A percentile compares a stretch with the other conserved stretches of the same genome.
Conservation (phyloP, 768 basidiomycete genomes). For the Leccinum aurantiacum region DNA sequence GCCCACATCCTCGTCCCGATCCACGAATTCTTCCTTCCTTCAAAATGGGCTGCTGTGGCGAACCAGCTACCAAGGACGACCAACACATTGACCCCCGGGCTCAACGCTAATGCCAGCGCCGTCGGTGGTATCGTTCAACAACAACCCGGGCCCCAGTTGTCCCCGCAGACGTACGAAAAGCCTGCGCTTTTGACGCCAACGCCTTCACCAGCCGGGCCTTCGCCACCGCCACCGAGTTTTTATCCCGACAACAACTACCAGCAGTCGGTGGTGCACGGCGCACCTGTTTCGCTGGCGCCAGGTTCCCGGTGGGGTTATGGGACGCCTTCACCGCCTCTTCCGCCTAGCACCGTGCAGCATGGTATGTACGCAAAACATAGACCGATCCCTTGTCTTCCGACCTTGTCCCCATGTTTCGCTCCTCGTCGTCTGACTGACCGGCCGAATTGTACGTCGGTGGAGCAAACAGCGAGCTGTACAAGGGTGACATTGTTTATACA, state of each 20-base stretch:
- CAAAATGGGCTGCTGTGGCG: conserved; percentile 66
- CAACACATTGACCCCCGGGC: conserved; percentile 23
- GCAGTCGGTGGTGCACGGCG: conserved; percentile 25
- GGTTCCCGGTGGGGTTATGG: conserved; percentile 23
- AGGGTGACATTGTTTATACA: too few relatives aligned
- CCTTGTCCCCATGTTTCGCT: not conserved
- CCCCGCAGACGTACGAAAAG: conserved; percentile 40
- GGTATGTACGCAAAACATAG: not conserved
- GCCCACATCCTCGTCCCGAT: too few relatives aligned
- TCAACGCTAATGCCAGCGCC: conserved; percentile 19
- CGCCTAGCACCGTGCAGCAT: not conserved
- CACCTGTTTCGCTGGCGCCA: conserved; percentile 8
- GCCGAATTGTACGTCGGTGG: too few relatives aligned
- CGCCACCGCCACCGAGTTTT: conserved; percentile 46
- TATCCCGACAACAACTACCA: conserved; percentile 16
- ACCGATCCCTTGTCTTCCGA: too few relatives aligned
- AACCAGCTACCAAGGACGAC: conserved; percentile 34
- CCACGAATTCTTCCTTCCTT: not conserved
- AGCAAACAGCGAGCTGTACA: too few relatives aligned
- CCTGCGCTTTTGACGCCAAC: conserved; percentile 42
- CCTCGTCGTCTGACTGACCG: not conserved
- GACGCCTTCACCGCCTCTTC: conserved; percentile 13
- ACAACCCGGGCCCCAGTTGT: conserved; percentile 49
- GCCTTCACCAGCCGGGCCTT: conserved; percentile 33
- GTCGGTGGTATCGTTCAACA: conserved; percentile 40